Evolutionary conservation across 441 rosid genomes (phyloP).

Genomic region (Rhodomyrtus psidioides): DNA sequence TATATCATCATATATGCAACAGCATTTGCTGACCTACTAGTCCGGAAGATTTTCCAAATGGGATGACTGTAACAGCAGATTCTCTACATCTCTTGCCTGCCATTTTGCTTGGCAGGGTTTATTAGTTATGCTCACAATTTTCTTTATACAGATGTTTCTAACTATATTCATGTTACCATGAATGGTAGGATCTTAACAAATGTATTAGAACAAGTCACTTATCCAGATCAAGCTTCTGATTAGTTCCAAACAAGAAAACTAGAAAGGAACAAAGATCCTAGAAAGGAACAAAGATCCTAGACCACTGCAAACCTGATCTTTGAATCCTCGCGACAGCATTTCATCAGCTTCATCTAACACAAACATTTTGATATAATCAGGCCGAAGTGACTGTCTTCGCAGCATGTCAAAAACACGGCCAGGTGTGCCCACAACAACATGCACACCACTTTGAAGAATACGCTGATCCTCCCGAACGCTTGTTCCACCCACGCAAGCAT

Average conservation of each 20-base stretch:
- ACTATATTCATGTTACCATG: neutral
- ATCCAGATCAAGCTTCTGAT: neutral
- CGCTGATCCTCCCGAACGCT: constrained; percentile 75
- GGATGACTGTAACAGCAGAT: neutral
- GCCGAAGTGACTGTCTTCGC: constrained; percentile 62
- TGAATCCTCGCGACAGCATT: constrained; percentile 79
- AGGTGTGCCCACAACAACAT: constrained; percentile 83
- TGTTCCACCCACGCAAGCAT: constrained; percentile 87
- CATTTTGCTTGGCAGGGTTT: neutral
- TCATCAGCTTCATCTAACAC: constrained; percentile 85
- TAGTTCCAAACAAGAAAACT: neutral
- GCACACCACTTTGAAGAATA: constrained; percentile 69
- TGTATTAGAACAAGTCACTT: neutral
- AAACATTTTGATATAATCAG: constrained; percentile 69
- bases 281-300: neutral
- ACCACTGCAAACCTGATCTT: constrained; percentile 54
- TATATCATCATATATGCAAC: neutral
- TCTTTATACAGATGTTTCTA: neutral
- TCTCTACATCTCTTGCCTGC: neutral
- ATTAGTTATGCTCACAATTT: neutral
- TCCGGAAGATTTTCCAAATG: neutral
- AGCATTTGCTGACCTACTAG: neutral
- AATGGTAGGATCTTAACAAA: neutral
- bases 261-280: neutral
- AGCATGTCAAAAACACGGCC: constrained; percentile 90